Evolutionary conservation across 164 flowering plant species (phyloP).

Genomic region (Paratinospora sagittata): DNA sequence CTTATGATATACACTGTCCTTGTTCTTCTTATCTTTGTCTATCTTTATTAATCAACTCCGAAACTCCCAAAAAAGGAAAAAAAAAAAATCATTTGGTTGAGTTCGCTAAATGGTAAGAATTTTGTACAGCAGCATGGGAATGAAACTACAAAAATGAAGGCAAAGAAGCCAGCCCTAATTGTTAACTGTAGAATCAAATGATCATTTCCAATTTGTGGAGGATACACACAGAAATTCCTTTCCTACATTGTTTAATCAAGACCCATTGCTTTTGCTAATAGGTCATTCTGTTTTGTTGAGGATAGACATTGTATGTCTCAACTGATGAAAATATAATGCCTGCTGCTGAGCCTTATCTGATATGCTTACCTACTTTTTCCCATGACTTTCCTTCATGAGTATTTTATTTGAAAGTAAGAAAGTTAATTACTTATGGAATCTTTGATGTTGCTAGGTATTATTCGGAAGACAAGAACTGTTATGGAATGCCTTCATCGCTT

Average conservation of each 20-base stretch:
- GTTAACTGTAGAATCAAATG: too few relatives aligned
- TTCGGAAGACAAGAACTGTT: conserved; percentile 89
- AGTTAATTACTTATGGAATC: not conserved
- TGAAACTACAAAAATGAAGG: too few relatives aligned
- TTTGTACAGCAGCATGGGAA: too few relatives aligned
- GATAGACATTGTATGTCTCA: not conserved
- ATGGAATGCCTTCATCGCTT: conserved; percentile 99
- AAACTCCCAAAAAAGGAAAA: too few relatives aligned
- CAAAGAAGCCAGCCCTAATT: too few relatives aligned
- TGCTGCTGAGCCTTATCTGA: not conserved
- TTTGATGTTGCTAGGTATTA: conserved; percentile 52
- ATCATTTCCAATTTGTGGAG: too few relatives aligned
- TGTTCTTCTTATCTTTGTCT: too few relatives aligned
- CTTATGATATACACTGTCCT: too few relatives aligned
- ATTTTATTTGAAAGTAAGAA: not conserved
- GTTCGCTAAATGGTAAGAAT: too few relatives aligned
- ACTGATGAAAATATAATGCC: not conserved
- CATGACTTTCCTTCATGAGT: not conserved
- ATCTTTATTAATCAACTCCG: too few relatives aligned
- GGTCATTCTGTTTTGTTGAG: not conserved
- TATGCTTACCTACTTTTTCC: not conserved
- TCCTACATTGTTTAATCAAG: not conserved
- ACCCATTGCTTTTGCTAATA: not conserved
- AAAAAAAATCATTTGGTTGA: too few relatives aligned
- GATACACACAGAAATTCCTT: too few relatives aligned